Conservation (phyloP, 2,329 filamentous ascomycete genomes). For the Ambrosiella beaveri region DNA sequence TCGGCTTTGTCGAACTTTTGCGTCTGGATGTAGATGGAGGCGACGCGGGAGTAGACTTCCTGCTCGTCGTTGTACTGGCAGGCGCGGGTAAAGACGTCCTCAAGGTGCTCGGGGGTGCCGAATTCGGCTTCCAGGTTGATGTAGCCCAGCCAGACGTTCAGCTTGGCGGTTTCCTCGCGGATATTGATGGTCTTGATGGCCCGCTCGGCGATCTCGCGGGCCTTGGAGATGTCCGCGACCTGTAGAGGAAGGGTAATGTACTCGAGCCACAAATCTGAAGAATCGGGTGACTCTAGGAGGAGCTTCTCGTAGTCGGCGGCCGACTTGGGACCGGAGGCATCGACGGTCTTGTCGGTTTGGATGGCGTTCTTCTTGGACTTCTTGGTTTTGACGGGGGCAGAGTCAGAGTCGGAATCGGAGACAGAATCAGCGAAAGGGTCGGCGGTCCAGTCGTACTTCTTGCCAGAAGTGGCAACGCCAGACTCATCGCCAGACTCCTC, state of each 20-base stretch:
- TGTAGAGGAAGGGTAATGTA: slow-evolving; percentile 99
- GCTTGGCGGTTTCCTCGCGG: slow-evolving; percentile 76
- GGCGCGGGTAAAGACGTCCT: slow-evolving; percentile 77
- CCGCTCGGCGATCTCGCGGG: slow-evolving; percentile 75
- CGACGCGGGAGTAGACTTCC: slow-evolving; percentile 74
- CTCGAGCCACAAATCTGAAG: slow-evolving; percentile 81
- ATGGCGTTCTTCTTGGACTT: slow-evolving; percentile 36
- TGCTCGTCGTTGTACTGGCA: slow-evolving; percentile 87
- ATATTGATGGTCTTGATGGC: slow-evolving; percentile 84
- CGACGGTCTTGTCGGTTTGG: slow-evolving; percentile 78
- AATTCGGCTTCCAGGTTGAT: slow-evolving; percentile 90
- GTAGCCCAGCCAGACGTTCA: slow-evolving; percentile 88
- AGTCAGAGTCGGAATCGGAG: slow-evolving; percentile 25
- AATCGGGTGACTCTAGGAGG: slow-evolving; percentile 79
- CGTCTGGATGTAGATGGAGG: slow-evolving; percentile 88
- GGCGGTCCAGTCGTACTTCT: slow-evolving; percentile 81
- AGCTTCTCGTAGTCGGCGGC: slow-evolving; percentile 86
- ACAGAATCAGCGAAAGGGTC: slow-evolving; percentile 46
- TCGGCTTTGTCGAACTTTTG: slow-evolving; percentile 80
- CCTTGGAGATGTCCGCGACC: slow-evolving; percentile 73
- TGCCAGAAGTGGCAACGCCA: slow-evolving; percentile 33
- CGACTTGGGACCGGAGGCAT: slow-evolving; percentile 74
- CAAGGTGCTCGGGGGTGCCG: slow-evolving; percentile 63
- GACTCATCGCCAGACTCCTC: slow-evolving; percentile 22
- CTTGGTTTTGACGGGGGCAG: slow-evolving; percentile 58